phyloP scores from a whole-genome alignment of 139 green algal genomes.

The Chlorella vulgaris region DNA sequence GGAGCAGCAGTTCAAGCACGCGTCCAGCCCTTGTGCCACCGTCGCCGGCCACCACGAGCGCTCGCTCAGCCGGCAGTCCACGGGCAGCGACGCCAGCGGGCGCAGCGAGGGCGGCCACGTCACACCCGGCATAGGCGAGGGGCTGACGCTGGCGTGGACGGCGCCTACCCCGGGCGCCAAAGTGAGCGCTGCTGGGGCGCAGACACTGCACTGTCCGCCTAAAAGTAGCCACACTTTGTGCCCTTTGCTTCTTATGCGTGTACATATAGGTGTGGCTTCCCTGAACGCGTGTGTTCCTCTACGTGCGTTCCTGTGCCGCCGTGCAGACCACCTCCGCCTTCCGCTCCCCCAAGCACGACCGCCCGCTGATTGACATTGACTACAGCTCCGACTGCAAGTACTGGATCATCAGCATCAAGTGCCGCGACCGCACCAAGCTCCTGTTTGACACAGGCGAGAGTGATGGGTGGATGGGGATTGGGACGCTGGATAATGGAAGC shows the following conservation, averaged over 20 bases:
- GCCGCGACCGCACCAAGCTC: conserved; percentile 90
- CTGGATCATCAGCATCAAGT: conserved; percentile 87
- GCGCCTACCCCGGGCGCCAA: background rate
- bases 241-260: too few relatives aligned
- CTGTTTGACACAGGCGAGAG: conserved; percentile 66
- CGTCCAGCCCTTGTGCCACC: too few relatives aligned
- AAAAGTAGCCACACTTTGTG: too few relatives aligned
- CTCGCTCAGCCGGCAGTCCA: background rate
- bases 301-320: background rate
- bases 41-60: background rate
- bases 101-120: background rate
- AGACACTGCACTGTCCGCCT: too few relatives aligned
- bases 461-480: background rate
- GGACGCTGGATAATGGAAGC: too few relatives aligned
- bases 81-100: conserved; percentile 7
- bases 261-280: too few relatives aligned
- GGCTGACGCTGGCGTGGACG: background rate
- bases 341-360: conserved; percentile 57
- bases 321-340: background rate
- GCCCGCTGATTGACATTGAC: conserved; percentile 68
- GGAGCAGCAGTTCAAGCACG: too few relatives aligned
- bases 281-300: too few relatives aligned
- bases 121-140: background rate
- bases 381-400: conserved; percentile 72
- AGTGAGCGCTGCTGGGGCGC: background rate